Percentiles rank a stretch among this genome's conserved stretches.
Evolutionary conservation across 2,329 filamentous ascomycete genomes (phyloP).

Genomic region (Escovopsis sp.): DNA sequence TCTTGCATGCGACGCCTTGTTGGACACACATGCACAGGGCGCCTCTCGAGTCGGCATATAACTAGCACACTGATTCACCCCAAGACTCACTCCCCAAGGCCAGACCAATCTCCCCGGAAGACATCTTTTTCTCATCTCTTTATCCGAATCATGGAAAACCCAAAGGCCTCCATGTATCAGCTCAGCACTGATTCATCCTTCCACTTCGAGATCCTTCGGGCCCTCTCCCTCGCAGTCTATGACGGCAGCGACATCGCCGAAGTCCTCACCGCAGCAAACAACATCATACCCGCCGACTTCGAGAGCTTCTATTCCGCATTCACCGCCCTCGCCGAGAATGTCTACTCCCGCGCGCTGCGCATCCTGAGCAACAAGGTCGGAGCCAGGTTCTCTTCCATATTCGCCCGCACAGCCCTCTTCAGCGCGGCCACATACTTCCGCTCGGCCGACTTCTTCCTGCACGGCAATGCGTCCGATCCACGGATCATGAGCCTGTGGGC

Average conservation of each 20-base stretch:
- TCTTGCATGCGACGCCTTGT: neutral
- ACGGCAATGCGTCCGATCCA: constrained; percentile 24
- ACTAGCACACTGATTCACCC: too few species aligned
- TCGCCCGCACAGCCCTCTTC: constrained; percentile 17
- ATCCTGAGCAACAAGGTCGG: constrained; percentile 6
- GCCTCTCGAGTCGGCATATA: neutral
- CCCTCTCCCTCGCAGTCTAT: constrained; percentile 8
- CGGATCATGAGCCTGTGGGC: constrained; percentile 23
- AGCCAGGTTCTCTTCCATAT: constrained; percentile 6
- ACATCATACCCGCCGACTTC: constrained; percentile 11
- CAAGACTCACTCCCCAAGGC: too few species aligned
- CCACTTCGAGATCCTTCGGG: constrained; percentile 14
- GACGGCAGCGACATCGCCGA: constrained; percentile 17
- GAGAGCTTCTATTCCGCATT: constrained; percentile 13
- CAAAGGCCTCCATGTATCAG: constrained; percentile 7
- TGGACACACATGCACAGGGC: neutral
- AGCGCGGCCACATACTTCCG: constrained; percentile 28
- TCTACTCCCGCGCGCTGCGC: constrained; percentile 7
- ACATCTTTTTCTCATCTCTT: neutral
- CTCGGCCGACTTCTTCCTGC: constrained; percentile 26
- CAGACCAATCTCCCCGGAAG: too few species aligned
- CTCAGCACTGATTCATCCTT: constrained; percentile 11
- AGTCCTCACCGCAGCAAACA: constrained; percentile 14
- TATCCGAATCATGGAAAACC: neutral
- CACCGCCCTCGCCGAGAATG: constrained; percentile 8